These are phyloP conservation scores for Vanderwaltozyma tropicalis DNA, from an alignment of 805 yeast species.

Conservation along the genomic window DNA sequence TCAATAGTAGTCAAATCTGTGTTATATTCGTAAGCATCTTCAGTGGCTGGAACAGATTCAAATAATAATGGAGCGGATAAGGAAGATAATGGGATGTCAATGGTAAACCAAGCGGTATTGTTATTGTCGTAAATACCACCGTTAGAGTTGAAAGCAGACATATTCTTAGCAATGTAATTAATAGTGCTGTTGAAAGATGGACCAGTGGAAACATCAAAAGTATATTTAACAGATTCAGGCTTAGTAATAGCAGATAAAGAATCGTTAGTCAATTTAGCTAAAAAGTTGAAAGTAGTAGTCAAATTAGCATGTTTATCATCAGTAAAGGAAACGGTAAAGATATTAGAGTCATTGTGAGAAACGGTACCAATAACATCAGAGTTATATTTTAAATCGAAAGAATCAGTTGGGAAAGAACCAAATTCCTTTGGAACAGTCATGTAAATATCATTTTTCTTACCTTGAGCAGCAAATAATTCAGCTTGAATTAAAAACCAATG, in stretches of 20 bases:
- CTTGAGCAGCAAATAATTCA: conserved; percentile 16
- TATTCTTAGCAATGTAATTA: conserved; percentile 13
- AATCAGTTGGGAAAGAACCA: conserved; percentile 11
- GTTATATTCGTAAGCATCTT: conserved; percentile 12
- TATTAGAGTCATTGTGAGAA: conserved; percentile 12
- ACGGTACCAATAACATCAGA: conserved; percentile 14
- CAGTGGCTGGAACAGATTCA: conserved; percentile 10
- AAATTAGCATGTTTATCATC: conserved; percentile 5
- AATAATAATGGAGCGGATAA: conserved; percentile 13
- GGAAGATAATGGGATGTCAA: conserved; percentile 18
- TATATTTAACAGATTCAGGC: conserved; percentile 13
- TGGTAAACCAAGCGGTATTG: conserved; percentile 22
- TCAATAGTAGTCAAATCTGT: conserved; percentile 12
- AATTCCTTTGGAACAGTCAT: conserved; percentile 20
- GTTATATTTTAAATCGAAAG: conserved; percentile 12
- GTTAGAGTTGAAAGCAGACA: conserved; percentile 13
- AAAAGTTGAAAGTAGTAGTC: conserved; percentile 18
- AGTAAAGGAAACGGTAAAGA: conserved; percentile 14
- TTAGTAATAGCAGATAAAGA: conserved; percentile 8
- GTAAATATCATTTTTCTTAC: conserved; percentile 11
- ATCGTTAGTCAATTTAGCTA: conserved; percentile 14
- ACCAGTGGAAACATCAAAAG: conserved; percentile 16
- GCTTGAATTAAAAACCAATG: conserved; percentile 24
- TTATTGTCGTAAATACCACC: conserved; percentile 17
- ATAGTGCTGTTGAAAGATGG: conserved; percentile 11